Evolutionary conservation across 2,329 filamentous ascomycete genomes (phyloP).

Genomic region (Fusarium succisae): DNA sequence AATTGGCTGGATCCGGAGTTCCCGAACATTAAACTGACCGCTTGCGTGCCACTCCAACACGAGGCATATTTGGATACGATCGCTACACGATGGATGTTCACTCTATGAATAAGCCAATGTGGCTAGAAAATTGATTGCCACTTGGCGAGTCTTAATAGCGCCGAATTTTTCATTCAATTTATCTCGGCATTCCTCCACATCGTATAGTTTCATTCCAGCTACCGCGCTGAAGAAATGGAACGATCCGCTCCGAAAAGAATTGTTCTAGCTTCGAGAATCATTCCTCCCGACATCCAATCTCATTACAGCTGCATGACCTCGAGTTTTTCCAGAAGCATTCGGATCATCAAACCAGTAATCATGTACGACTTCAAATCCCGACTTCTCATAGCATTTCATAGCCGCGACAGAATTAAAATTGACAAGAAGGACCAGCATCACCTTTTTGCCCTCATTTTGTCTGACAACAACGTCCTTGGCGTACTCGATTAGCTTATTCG

Average conservation of each 20-base stretch:
- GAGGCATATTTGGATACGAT: neutral
- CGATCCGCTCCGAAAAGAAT: neutral
- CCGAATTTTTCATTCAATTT: neutral
- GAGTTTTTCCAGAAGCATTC: neutral
- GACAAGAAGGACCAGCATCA: conserved; percentile 6
- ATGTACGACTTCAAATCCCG: conserved; percentile 14
- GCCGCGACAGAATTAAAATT: conserved; percentile 11
- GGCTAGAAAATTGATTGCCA: neutral
- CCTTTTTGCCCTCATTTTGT: neutral
- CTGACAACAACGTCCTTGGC: neutral
- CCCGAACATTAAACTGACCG: neutral
- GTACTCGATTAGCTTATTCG: neutral
- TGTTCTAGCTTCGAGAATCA: neutral
- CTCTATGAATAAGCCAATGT: neutral
- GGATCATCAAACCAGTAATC: conserved; percentile 24
- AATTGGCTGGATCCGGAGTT: neutral
- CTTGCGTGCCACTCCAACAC: neutral
- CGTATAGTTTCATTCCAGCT: too few species aligned
- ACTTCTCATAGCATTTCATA: conserved; percentile 24
- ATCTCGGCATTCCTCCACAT: too few species aligned
- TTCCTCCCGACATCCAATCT: neutral
- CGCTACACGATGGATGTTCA: neutral
- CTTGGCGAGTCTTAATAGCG: neutral
- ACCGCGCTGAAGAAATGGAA: neutral
- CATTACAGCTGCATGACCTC: conserved; percentile 22